Evolutionary conservation across 192 early-diverging fungal species (phyloP).

Genomic region (Endogone sp.): DNA sequence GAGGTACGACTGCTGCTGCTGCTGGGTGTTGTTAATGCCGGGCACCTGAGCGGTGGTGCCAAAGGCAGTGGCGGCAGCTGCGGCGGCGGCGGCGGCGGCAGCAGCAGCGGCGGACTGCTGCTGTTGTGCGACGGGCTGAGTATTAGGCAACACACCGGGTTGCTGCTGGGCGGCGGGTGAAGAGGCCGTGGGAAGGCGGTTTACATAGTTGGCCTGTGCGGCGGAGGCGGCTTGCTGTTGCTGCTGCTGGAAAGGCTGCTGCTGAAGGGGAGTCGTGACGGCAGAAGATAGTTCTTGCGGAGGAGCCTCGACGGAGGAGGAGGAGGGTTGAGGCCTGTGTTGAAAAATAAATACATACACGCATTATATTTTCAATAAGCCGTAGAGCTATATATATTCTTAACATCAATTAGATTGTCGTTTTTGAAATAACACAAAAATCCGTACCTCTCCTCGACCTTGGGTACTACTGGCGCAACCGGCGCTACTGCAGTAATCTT

Average conservation of each 20-base stretch:
- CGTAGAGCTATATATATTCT: neutral
- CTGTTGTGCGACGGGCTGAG: neutral
- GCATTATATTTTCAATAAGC: too few species aligned
- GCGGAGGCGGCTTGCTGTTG: neutral
- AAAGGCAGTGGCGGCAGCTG: too few species aligned
- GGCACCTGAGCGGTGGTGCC: neutral
- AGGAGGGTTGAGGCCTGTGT: too few species aligned
- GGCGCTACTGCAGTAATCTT: conserved; percentile 22
- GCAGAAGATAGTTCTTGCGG: too few species aligned
- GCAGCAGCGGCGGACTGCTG: neutral
- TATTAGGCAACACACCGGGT: neutral
- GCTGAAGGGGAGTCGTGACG: neutral
- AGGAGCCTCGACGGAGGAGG: too few species aligned
- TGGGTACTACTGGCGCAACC: conserved; percentile 4
- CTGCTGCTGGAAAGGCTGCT: conserved; percentile 5
- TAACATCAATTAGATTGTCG: neutral
- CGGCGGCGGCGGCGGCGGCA: neutral
- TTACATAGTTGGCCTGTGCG: neutral
- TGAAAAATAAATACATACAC: too few species aligned
- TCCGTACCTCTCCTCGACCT: too few species aligned
- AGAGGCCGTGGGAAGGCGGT: neutral
- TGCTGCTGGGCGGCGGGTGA: neutral
- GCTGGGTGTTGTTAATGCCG: too few species aligned
- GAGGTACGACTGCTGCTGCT: too few species aligned
- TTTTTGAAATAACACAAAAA: neutral